Percentiles rank a stretch among this genome's conserved stretches.
phyloP scores from a whole-genome alignment of 371 early-diverging fungal genomes.

The Dinochytrium kinnereticum region DNA sequence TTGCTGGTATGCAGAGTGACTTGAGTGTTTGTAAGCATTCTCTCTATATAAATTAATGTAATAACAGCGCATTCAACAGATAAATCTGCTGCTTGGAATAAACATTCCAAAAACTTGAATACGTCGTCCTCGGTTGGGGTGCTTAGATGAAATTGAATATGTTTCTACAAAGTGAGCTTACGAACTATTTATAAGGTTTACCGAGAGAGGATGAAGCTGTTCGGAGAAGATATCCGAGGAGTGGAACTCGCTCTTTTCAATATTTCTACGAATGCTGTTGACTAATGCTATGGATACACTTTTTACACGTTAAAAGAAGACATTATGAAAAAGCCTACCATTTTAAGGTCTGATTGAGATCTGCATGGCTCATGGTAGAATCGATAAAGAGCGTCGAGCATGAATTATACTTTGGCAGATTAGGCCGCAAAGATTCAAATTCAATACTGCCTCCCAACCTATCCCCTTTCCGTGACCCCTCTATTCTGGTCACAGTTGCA shows the following conservation, averaged over 20 bases:
- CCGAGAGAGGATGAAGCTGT: conserved; percentile 49
- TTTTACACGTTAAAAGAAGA: conserved; percentile 6
- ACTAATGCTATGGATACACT: conserved; percentile 39
- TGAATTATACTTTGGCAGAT: conserved; percentile 50
- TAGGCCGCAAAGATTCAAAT: not conserved
- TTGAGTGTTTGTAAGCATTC: conserved; percentile 68
- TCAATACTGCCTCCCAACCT: not conserved
- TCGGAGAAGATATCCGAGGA: conserved; percentile 54
- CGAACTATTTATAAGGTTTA: conserved; percentile 13
- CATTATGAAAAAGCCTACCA: conserved; percentile 36
- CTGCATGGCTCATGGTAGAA: conserved; percentile 48
- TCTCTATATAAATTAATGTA: conserved; percentile 71
- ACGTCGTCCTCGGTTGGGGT: conserved; percentile 49
- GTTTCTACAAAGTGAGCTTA: conserved; percentile 32
- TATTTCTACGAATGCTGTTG: conserved; percentile 35
- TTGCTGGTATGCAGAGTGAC: conserved; percentile 69
- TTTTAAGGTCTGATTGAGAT: conserved; percentile 48
- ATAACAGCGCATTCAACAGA: conserved; percentile 76
- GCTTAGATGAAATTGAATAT: conserved; percentile 49
- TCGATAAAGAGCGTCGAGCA: conserved; percentile 58
- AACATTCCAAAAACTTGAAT: conserved; percentile 53
- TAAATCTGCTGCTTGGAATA: conserved; percentile 62
- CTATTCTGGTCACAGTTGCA: not conserved
- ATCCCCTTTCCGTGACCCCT: not conserved
- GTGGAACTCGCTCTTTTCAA: conserved; percentile 19